Percentiles rank a stretch among this genome's conserved stretches.
These are phyloP conservation scores for Chrysoporthe puriensis DNA, from an alignment of 2,329 filamentous ascomycete genomes.

Conservation along the genomic window DNA sequence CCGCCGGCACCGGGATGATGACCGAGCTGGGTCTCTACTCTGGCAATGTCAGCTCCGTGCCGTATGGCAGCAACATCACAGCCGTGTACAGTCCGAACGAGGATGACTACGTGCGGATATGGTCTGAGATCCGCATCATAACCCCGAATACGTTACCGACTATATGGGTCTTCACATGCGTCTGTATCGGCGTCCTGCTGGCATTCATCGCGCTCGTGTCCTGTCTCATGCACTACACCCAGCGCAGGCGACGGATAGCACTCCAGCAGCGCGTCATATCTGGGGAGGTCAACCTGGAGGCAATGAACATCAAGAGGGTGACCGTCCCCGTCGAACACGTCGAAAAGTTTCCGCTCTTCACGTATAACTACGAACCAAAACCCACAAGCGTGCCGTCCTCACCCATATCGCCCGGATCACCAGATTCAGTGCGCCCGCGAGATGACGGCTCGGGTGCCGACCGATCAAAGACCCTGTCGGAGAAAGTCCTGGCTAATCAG, in stretches of 20 bases:
- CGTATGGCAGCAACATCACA: constrained; percentile 60
- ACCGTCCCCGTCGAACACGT: constrained; percentile 75
- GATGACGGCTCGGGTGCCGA: constrained; percentile 22
- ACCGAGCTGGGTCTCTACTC: constrained; percentile 75
- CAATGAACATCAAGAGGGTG: constrained; percentile 80
- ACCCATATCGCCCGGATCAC: constrained; percentile 39
- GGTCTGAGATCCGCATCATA: constrained; percentile 55
- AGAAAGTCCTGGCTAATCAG: constrained; percentile 32
- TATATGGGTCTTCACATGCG: constrained; percentile 79
- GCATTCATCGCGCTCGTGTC: constrained; percentile 70
- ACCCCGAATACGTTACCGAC: constrained; percentile 62
- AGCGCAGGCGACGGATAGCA: constrained; percentile 68
- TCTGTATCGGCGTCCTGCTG: constrained; percentile 73
- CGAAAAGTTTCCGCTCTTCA: constrained; percentile 76
- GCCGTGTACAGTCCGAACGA: constrained; percentile 58
- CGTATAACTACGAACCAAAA: constrained; percentile 66
- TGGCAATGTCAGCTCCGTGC: constrained; percentile 68
- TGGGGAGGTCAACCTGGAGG: constrained; percentile 86
- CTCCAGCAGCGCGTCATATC: constrained; percentile 72
- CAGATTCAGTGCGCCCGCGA: constrained; percentile 14
- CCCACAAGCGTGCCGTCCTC: constrained; percentile 42
- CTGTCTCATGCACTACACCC: constrained; percentile 75
- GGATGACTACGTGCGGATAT: constrained; percentile 64
- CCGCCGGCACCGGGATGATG: constrained; percentile 69
- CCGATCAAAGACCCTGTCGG: constrained; percentile 25